phyloP scores from a whole-genome alignment of 306 rosid genomes.

The Ochetophila trinervis region DNA sequence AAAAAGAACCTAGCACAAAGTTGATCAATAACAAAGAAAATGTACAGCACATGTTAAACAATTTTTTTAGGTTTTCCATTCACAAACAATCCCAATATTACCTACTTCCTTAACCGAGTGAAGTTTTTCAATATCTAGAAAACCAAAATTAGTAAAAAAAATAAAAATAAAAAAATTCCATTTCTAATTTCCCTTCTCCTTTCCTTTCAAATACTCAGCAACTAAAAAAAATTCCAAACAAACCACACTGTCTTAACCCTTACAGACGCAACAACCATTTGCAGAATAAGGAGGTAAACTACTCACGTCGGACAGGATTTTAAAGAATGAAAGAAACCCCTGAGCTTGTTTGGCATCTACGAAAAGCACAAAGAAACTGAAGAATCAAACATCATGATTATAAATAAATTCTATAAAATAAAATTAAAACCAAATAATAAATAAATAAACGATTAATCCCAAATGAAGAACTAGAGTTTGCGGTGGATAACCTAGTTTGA shows the following conservation, averaged over 20 bases:
- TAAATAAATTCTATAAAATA: too few species aligned
- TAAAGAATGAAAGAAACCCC: conserved; percentile 93
- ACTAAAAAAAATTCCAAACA: conserved; percentile 7
- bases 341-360: conserved; percentile 92
- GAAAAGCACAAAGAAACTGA: conserved; percentile 10
- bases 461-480: conserved; percentile 12
- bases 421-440: neutral
- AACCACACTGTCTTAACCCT: conserved; percentile 8
- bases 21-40: neutral
- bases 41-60: neutral
- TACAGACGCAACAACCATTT: neutral
- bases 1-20: neutral
- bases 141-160: neutral
- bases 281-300: neutral
- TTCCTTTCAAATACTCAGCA: conserved; percentile 7
- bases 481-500: conserved; percentile 60
- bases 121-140: neutral
- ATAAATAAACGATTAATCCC: neutral
- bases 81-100: neutral
- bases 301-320: conserved; percentile 73
- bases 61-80: neutral
- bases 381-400: conserved; percentile 1
- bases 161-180: neutral
- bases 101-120: neutral
- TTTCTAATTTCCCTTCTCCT: neutral